Percentiles rank a stretch among this genome's conserved stretches.
phyloP scores from a whole-genome alignment of 495 filamentous ascomycete species.

The Hypoxylon lenormandii region DNA sequence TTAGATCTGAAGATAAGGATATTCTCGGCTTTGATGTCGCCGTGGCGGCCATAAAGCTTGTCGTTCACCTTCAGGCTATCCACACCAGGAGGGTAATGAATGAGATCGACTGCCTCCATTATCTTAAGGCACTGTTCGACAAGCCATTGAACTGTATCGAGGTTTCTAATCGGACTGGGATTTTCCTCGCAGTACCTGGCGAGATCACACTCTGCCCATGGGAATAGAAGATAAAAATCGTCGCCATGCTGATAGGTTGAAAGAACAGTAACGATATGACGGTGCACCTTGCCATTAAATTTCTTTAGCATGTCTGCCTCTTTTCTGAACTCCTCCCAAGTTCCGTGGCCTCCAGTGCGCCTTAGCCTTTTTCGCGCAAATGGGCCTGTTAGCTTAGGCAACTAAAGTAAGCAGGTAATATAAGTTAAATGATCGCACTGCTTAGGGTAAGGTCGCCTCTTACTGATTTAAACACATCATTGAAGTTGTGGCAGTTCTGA shows the following conservation, averaged over 20 bases:
- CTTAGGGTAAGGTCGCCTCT: not conserved
- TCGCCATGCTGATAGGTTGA: conserved; percentile 38
- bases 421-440: not conserved
- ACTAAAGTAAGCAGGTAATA: not conserved
- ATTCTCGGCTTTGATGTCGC: conserved; percentile 42
- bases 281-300: conserved; percentile 28
- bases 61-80: conserved; percentile 1
- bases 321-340: conserved; percentile 4
- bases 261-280: conserved; percentile 40
- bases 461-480: not conserved
- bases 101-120: conserved; percentile 20
- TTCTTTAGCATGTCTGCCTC: conserved; percentile 42
- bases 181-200: conserved; percentile 19
- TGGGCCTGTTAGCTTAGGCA: conserved; percentile 12
- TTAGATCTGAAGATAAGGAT: conserved; percentile 30
- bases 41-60: conserved; percentile 23
- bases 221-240: conserved; percentile 38
- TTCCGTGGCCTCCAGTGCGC: not conserved
- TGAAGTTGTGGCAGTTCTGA: conserved; percentile 8
- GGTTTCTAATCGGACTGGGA: not conserved
- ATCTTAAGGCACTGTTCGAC: conserved; percentile 26
- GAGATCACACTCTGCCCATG: conserved; percentile 41
- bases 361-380: conserved; percentile 20
- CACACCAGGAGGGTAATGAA: conserved; percentile 21
- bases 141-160: conserved; percentile 27